Evolutionary conservation across 2,329 filamentous ascomycete genomes (phyloP).

Genomic region (Salinomyces thailandicus): DNA sequence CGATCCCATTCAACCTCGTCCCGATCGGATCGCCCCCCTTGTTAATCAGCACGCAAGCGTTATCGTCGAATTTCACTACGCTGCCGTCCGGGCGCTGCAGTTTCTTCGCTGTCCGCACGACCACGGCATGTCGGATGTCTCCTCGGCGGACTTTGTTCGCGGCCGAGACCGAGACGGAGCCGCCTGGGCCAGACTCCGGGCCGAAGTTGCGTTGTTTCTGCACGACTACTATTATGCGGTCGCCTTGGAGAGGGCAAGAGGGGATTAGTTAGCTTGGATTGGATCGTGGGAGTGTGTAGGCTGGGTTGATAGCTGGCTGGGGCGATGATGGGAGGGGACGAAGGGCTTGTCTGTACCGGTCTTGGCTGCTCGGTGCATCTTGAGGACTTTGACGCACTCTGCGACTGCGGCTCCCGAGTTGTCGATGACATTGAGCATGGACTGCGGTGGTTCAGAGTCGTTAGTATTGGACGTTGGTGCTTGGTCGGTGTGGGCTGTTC

Average conservation of each 20-base stretch:
- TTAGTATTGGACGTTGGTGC: no score
- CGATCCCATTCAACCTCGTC: constrained; percentile 78
- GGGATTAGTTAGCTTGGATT: constrained; percentile 1
- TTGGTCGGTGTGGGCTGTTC: no score
- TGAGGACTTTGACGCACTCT: constrained; percentile 88
- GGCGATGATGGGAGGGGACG: neutral
- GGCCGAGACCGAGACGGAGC: constrained; percentile 59
- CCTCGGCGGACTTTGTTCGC: constrained; percentile 93
- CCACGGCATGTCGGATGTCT: constrained; percentile 90
- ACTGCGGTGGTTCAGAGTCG: constrained; percentile 51
- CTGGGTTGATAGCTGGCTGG: neutral
- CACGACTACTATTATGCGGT: constrained; percentile 93
- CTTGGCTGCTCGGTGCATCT: constrained; percentile 76
- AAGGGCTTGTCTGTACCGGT: constrained; percentile 56
- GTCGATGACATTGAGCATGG: constrained; percentile 99
- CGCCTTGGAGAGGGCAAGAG: constrained; percentile 56
- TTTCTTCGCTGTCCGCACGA: constrained; percentile 85
- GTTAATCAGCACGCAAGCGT: constrained; percentile 94
- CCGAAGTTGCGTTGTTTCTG: constrained; percentile 83
- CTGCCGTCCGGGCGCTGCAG: constrained; percentile 79
- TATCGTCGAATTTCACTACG: constrained; percentile 90
- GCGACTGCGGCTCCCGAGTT: constrained; percentile 96
- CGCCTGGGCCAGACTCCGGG: constrained; percentile 59
- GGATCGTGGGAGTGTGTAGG: neutral
- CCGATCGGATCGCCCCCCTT: constrained; percentile 94